These are phyloP conservation scores for Diddensiella santjacobensis DNA, from an alignment of 805 yeast species.

Conservation along the genomic window DNA sequence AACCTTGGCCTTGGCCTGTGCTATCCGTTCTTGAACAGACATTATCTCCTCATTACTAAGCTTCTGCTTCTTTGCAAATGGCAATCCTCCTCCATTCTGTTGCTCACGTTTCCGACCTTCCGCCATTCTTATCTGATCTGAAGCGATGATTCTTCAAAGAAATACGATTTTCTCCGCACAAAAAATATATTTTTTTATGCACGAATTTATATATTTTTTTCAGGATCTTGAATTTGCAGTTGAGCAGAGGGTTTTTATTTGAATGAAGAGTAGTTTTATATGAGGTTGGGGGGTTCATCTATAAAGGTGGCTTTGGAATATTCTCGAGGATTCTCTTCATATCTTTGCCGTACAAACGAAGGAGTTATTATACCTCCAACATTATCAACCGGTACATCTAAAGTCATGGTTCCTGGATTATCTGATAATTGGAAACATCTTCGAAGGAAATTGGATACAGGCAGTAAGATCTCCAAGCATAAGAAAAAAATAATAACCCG, in stretches of 20 bases:
- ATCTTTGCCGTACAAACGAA: too few species aligned
- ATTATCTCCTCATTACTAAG: background rate
- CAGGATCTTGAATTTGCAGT: too few species aligned
- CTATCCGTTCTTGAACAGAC: background rate
- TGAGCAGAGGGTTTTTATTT: too few species aligned
- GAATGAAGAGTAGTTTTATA: background rate
- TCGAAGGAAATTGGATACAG: conserved; percentile 13
- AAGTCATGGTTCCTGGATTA: background rate
- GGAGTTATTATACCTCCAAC: too few species aligned
- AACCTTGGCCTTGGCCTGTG: background rate
- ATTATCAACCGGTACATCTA: too few species aligned
- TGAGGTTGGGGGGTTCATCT: background rate
- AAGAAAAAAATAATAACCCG: background rate
- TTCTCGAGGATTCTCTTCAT: too few species aligned
- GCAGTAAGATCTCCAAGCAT: background rate
- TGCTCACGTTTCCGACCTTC: background rate
- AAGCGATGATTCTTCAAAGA: too few species aligned
- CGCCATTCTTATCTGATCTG: too few species aligned
- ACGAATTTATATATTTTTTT: too few species aligned
- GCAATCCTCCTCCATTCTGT: background rate
- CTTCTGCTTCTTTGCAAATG: conserved; percentile 1
- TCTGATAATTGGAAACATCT: conserved; percentile 17
- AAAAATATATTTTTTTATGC: too few species aligned
- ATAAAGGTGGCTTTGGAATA: too few species aligned
- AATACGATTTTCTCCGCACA: too few species aligned